phyloP scores from a whole-genome alignment of 2,329 filamentous ascomycete genomes.

The Talaromyces sp. region DNA sequence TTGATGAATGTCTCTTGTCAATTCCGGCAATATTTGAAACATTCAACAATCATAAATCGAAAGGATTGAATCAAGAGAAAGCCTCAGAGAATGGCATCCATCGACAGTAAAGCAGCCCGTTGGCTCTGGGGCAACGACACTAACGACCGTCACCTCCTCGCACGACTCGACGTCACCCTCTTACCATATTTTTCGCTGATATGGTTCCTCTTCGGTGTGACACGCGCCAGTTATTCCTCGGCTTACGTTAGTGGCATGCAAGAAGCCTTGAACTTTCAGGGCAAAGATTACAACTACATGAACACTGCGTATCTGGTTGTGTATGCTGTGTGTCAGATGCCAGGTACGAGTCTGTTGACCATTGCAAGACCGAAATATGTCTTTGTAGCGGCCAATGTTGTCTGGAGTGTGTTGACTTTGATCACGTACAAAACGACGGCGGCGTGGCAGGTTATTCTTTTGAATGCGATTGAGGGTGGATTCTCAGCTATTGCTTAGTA shows the following conservation, averaged over 20 bases:
- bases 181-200: constrained; percentile 46
- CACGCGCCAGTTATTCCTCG: constrained; percentile 43
- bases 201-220: constrained; percentile 49
- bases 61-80: neutral
- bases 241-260: constrained; percentile 45
- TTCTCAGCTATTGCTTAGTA: constrained; percentile 46
- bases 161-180: constrained; percentile 42
- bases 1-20: neutral
- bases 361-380: constrained; percentile 41
- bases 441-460: constrained; percentile 44
- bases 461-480: constrained; percentile 45
- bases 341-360: constrained; percentile 41
- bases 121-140: constrained; percentile 17
- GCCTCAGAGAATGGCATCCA: constrained; percentile 7
- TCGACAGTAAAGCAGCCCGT: constrained; percentile 9
- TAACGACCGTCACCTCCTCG: constrained; percentile 26
- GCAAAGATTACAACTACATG: constrained; percentile 44
- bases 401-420: constrained; percentile 45
- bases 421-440: constrained; percentile 43
- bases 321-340: constrained; percentile 46
- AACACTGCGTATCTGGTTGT: constrained; percentile 36
- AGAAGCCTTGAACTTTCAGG: constrained; percentile 36
- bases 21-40: neutral
- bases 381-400: constrained; percentile 43
- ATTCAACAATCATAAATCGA: neutral